phyloP scores from a whole-genome alignment of 495 filamentous ascomycete genomes.

The Penicillium dipodomyicola region DNA sequence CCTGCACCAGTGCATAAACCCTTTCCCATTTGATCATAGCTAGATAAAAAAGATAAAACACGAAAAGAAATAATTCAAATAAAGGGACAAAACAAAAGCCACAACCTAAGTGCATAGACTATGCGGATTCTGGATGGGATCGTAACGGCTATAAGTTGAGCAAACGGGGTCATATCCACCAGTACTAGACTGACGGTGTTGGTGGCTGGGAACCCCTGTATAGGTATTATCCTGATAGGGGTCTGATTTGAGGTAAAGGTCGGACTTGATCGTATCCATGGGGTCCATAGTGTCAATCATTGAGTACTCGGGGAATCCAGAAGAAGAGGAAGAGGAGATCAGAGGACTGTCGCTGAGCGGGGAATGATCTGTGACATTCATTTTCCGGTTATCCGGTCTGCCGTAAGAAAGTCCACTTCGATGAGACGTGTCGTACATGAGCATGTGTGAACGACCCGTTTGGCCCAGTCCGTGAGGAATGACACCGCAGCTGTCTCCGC shows the following conservation, averaged over 20 bases:
- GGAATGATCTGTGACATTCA: slow-evolving; percentile 36
- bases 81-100: background rate
- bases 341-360: slow-evolving; percentile 43
- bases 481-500: slow-evolving; percentile 34
- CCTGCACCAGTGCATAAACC: slow-evolving; percentile 31
- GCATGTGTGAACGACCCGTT: slow-evolving; percentile 34
- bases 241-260: slow-evolving; percentile 26
- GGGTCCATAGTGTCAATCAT: slow-evolving; percentile 45
- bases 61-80: slow-evolving; percentile 8
- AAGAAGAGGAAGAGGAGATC: slow-evolving; percentile 46
- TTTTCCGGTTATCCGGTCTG: slow-evolving; percentile 38
- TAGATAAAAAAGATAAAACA: slow-evolving; percentile 19
- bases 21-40: slow-evolving; percentile 17
- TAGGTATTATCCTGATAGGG: slow-evolving; percentile 38
- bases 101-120: slow-evolving; percentile 36
- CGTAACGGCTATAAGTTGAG: slow-evolving; percentile 36
- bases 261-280: slow-evolving; percentile 40
- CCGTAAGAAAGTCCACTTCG: slow-evolving; percentile 37
- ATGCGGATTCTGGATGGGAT: slow-evolving; percentile 32
- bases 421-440: slow-evolving; percentile 40
- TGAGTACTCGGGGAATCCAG: slow-evolving; percentile 39
- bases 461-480: slow-evolving; percentile 38
- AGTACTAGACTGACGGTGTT: slow-evolving; percentile 26
- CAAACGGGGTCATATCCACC: slow-evolving; percentile 39
- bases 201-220: slow-evolving; percentile 20